phyloP scores from a whole-genome alignment of 306 rosid genomes.

The Lathyrus sativus region DNA sequence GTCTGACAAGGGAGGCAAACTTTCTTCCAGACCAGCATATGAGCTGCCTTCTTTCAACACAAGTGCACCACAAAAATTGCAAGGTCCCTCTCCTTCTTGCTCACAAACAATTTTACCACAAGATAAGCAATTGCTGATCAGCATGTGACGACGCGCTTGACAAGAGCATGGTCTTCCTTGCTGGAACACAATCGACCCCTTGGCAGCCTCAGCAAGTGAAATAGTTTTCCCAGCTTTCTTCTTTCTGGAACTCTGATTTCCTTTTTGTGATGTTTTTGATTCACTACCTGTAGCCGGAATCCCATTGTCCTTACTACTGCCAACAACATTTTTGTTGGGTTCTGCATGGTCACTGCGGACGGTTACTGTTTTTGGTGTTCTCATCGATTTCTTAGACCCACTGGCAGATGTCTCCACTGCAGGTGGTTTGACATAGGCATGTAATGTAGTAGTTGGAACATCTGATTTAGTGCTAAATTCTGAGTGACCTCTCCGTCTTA shows the following conservation, averaged over 20 bases:
- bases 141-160: slow-evolving; percentile 80
- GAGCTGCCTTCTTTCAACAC: slow-evolving; percentile 85
- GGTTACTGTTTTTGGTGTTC: slow-evolving; percentile 50
- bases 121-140: slow-evolving; percentile 85
- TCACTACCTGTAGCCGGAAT: slow-evolving; percentile 43
- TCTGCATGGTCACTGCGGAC: slow-evolving; percentile 44
- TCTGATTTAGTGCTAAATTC: slow-evolving; percentile 46
- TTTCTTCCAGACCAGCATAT: slow-evolving; percentile 87
- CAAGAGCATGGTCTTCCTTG: slow-evolving; percentile 90
- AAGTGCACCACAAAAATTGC: slow-evolving; percentile 84
- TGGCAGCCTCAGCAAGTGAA: slow-evolving; percentile 89
- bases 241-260: slow-evolving; percentile 74
- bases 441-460: slow-evolving; percentile 57
- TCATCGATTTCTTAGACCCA: slow-evolving; percentile 62
- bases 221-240: slow-evolving; percentile 78
- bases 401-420: slow-evolving; percentile 54
- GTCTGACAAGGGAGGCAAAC: slow-evolving; percentile 64
- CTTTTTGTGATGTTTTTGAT: slow-evolving; percentile 48
- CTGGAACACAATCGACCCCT: slow-evolving; percentile 86
- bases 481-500: slow-evolving; percentile 57
- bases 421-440: slow-evolving; percentile 88
- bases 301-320: slow-evolving; percentile 47
- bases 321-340: slow-evolving; percentile 44
- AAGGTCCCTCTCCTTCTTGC: slow-evolving; percentile 99
- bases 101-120: slow-evolving; percentile 97